Base-by-base conservation (phyloP, 257 asterid species). In the Striga asiatica region DNA sequence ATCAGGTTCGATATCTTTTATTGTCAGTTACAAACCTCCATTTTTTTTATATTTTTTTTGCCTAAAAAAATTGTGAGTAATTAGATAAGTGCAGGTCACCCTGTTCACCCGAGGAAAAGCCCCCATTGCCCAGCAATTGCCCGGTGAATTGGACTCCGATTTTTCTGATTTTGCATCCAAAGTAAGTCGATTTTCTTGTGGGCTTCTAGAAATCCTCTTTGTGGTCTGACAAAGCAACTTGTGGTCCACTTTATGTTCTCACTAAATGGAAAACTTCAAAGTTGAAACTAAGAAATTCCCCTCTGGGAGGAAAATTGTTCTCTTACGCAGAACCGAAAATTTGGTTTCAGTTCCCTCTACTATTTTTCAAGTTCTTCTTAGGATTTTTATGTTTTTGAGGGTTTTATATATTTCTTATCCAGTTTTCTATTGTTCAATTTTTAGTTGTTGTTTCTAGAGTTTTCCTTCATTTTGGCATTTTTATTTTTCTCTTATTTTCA, bases 41-140 rank as follows among this genome's bases (percentile, higher is more conserved):
- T 19, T 5, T 10, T 48, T 18, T 16, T 53, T 20, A 41, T 16
- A 38, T 12, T 11, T 16, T 52, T 17, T 37, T 59, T 56, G 18
- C 17, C 49, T 22, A 10, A 8, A 10, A 8, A 21, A 20, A 6
- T 12, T 48, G 18, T 4, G 23, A 32, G 22, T 55, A 13, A 8
- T 49, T 7, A 39, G n/a, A 19, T 21, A 39, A 24, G 21, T 73
- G 74, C 80, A 91, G 98, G 95, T 92, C 34, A 84, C 95, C n/a
- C 78, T 91, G 21, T 92, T 92, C 76, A 92, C 98, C 12, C 72
- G 98, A 79, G 98, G 98, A 65, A 91, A 91, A 75, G 93, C 97
- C 6, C 97, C 97, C 24, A 84, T 91, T 47, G 75, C 95, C 51
- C 92, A 77, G 62, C 94, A 87, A 54, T 76, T 92, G 76, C 97